phyloP scores from a whole-genome alignment of 2,329 filamentous ascomycete genomes.

The Beauveria bassiana region DNA sequence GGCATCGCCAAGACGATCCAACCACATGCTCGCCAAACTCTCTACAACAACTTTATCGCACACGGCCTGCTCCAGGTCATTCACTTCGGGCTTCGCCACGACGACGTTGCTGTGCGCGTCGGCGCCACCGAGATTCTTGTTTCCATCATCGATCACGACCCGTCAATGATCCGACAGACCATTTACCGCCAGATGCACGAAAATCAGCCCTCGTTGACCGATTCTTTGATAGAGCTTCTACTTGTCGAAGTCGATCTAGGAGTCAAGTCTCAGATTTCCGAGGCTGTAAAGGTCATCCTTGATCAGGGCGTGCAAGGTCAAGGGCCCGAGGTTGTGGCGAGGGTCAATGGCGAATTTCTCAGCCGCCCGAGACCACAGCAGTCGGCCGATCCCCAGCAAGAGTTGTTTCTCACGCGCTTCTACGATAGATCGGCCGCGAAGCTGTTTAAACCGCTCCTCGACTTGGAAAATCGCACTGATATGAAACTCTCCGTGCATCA shows the following conservation, averaged over 20 bases:
- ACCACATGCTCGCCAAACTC: conserved; percentile 65
- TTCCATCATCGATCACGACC: conserved; percentile 91
- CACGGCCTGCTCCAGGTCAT: conserved; percentile 86
- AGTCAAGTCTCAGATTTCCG: conserved; percentile 90
- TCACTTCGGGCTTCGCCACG: conserved; percentile 80
- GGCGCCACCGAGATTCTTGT: conserved; percentile 92
- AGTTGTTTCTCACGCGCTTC: conserved; percentile 78
- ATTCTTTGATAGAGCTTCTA: conserved; percentile 85
- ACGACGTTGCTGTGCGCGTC: conserved; percentile 76
- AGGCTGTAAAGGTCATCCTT: conserved; percentile 88
- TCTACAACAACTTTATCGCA: conserved; percentile 85
- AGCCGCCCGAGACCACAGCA: conserved; percentile 51
- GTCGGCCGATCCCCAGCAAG: conserved; percentile 63
- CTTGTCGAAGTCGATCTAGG: conserved; percentile 87
- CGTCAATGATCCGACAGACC: conserved; percentile 85
- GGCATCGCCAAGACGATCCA: conserved; percentile 92
- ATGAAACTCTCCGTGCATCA: conserved; percentile 72
- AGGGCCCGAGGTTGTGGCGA: conserved; percentile 48
- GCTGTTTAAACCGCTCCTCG: conserved; percentile 79
- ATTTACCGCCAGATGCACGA: conserved; percentile 90
- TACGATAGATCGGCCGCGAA: conserved; percentile 81
- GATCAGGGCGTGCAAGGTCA: conserved; percentile 54
- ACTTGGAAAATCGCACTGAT: conserved; percentile 63
- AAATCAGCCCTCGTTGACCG: conserved; percentile 76
- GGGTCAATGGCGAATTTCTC: conserved; percentile 61